Conservation (phyloP, 306 rosid genomes). For the Delonix regia region DNA sequence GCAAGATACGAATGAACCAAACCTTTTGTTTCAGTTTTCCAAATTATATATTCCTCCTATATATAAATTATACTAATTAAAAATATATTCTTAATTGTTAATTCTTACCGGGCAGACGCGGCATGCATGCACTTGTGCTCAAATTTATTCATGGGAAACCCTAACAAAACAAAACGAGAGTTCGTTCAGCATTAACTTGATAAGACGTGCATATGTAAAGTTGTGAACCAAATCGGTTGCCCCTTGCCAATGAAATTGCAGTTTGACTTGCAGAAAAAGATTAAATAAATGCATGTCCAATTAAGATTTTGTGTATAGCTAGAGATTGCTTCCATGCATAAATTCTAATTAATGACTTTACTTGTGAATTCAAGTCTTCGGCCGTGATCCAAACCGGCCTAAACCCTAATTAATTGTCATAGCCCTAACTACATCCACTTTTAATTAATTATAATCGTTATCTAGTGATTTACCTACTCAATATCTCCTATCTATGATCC, state of each 20-base stretch:
- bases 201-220: constrained; percentile 5
- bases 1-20: constrained; percentile 46
- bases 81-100: neutral
- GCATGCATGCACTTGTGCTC: constrained; percentile 44
- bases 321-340: constrained; percentile 1
- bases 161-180: constrained; percentile 30
- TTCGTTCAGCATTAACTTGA: constrained; percentile 1
- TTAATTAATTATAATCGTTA: constrained; percentile 39
- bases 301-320: constrained; percentile 7
- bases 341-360: constrained; percentile 22
- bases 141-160: neutral
- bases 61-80: too few relatives aligned
- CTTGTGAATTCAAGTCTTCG: constrained; percentile 37
- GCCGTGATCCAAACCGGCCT: constrained; percentile 59
- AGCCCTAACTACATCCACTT: constrained; percentile 52
- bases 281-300: constrained; percentile 23
- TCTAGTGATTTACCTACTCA: constrained; percentile 54
- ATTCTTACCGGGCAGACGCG: constrained; percentile 41
- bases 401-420: constrained; percentile 49
- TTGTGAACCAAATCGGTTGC: constrained; percentile 4
- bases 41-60: too few relatives aligned
- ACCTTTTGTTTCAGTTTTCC: constrained; percentile 13
- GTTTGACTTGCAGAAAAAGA: neutral
- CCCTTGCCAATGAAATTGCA: neutral
- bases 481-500: constrained; percentile 32